Base-by-base conservation (phyloP, 108 stramenopile genomes). In the Phaeodactylum tricornutum region DNA sequence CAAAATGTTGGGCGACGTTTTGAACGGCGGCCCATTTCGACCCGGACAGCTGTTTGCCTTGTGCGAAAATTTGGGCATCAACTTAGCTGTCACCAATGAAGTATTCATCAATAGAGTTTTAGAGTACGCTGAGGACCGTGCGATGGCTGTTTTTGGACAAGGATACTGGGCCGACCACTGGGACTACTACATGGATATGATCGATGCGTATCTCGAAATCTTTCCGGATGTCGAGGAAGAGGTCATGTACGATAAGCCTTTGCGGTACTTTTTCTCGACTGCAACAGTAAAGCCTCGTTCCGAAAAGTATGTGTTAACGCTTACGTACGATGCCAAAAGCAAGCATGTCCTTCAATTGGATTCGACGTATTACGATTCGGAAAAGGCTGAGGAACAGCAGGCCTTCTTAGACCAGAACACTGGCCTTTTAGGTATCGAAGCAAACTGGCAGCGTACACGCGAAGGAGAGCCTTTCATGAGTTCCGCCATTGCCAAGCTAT, bases 151-250 rank as follows among this genome's bases (percentile, higher is more conserved):
- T 0, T 91, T 58, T 44, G 88, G 87, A 28, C 56, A 61, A 26
- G 95, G 95, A 12, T 96, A 88, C 71, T 92, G 90, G 94, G 72
- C 65, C 14, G 72, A 73, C 72, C 71, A 76, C 64, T 90, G 87
- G 87, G 87, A 90, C 46, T 96, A 96, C 67, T 87, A 93, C 65
- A 60, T 93, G 33, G 95, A 96, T 62, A 60, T 94, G 30, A 75
- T 96, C 43, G 74, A 91, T 25, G 73, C 83, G 6, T 96, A 92
- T 74, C 65, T 87, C 52, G 61, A 79, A 22, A 80, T 96, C 32
- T 96, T 77, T 67, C 95, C 95, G n/a, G 95, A 96, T 61, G 72
- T 71, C 11, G 95, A 92, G 45, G 91, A 90, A 66, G 46, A 50
- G 16, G 66, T 94, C 21, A 91, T 96, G 87, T 96, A 79, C 57